Percentiles rank a stretch among this genome's conserved stretches.
These are phyloP conservation scores for Periconia sp. DNA, from an alignment of 2,329 filamentous ascomycete species.

Conservation along the genomic window DNA sequence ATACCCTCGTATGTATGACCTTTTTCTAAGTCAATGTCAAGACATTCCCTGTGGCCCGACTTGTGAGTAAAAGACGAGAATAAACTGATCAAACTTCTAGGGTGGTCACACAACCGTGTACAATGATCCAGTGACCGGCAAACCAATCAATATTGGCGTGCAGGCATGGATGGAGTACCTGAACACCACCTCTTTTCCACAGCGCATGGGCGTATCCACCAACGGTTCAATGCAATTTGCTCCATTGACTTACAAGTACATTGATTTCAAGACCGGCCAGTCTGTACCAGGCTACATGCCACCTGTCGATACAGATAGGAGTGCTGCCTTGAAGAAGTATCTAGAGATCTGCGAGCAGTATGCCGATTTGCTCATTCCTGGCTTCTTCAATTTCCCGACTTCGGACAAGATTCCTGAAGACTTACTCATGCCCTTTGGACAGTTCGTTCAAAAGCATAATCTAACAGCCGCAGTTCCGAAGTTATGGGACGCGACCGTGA, in stretches of 20 bases:
- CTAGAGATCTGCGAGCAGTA: conserved; percentile 34
- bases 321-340: conserved; percentile 23
- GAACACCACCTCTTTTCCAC: conserved; percentile 51
- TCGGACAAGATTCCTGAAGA: conserved; percentile 49
- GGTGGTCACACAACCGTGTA: conserved; percentile 59
- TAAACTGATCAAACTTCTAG: no score
- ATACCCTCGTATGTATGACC: conserved; percentile 28
- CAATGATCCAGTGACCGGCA: conserved; percentile 37
- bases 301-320: neutral
- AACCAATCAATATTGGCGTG: conserved; percentile 42
- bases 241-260: conserved; percentile 5
- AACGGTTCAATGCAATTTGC: conserved; percentile 24
- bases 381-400: conserved; percentile 52
- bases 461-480: conserved; percentile 49
- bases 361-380: conserved; percentile 28
- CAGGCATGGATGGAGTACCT: conserved; percentile 45
- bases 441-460: conserved; percentile 57
- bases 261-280: conserved; percentile 36
- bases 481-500: conserved; percentile 47
- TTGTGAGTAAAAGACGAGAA: no score
- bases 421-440: conserved; percentile 54
- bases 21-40: no score
- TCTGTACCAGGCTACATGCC: conserved; percentile 11
- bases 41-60: no score
- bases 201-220: conserved; percentile 26